These are phyloP conservation scores for Pseudomonodictys pantanalensis DNA, from an alignment of 495 filamentous ascomycete genomes.

Conservation along the genomic window DNA sequence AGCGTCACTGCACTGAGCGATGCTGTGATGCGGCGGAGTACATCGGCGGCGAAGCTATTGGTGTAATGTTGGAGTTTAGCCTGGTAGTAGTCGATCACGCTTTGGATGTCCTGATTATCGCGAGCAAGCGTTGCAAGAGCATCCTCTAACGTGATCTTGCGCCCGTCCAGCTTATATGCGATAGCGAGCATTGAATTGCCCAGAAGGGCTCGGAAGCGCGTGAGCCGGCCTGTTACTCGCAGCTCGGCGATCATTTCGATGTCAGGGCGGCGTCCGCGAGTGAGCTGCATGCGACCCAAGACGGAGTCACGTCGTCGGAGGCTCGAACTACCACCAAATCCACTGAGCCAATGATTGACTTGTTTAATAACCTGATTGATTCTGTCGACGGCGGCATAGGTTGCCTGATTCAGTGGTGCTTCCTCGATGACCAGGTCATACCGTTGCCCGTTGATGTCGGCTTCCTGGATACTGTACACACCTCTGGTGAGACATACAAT, in stretches of 20 bases:
- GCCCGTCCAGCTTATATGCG: slow-evolving; percentile 41
- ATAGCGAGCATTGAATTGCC: slow-evolving; percentile 31
- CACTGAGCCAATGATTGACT: slow-evolving; percentile 25
- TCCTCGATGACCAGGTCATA: slow-evolving; percentile 37
- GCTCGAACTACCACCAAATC: not conserved
- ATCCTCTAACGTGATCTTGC: slow-evolving; percentile 39
- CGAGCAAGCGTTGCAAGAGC: slow-evolving; percentile 30
- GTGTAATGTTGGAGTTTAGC: slow-evolving; percentile 16
- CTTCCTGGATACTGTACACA: slow-evolving; percentile 32
- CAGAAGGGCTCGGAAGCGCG: slow-evolving; percentile 28
- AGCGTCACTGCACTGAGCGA: slow-evolving; percentile 26
- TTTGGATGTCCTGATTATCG: slow-evolving; percentile 30
- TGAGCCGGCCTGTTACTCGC: slow-evolving; percentile 32
- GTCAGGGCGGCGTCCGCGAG: slow-evolving; percentile 3
- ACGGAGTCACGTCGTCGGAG: not conserved
- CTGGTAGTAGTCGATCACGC: slow-evolving; percentile 21
- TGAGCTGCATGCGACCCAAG: not conserved
- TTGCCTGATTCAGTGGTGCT: slow-evolving; percentile 26
- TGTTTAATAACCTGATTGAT: slow-evolving; percentile 31
- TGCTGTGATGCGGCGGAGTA: slow-evolving; percentile 12
- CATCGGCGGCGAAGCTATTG: slow-evolving; percentile 9
- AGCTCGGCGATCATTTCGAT: slow-evolving; percentile 26
- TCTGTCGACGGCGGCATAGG: slow-evolving; percentile 30
- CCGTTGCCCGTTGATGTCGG: slow-evolving; percentile 18
- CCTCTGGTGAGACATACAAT: slow-evolving; percentile 37